Evolutionary conservation across 352 stramenopile genomes (phyloP), one percentile per base, ranked within the genome.

Genomic region (Pythium monospermum): DNA sequence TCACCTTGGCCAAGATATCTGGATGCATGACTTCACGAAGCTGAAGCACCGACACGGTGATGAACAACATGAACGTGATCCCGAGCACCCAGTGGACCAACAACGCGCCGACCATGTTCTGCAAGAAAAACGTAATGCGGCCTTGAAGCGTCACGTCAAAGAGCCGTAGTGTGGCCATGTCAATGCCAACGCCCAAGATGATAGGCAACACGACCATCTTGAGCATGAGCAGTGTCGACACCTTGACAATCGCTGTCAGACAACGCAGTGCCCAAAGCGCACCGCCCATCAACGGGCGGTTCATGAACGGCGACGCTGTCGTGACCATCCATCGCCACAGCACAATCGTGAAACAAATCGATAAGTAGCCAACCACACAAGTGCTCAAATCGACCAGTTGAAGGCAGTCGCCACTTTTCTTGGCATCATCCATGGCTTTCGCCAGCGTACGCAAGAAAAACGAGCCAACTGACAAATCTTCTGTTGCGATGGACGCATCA

Each of bases 201-300:
- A 98, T 83, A 3, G 96, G 96, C n/a, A 98, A 68, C 27, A 98
- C 62, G 37, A 98, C 83, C 96, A 99, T 99, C 79, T 99, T 99
- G 28, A 98, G 75, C 57, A 98, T 79, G 21, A 99, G 63, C 19
- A 99, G 73, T 15, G 96, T 88, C 12, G 91, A 91, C 15, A 99
- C 95, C 63, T 99, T 98, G 10, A 97, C 87, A 33, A 94, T 89
- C 11, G 84, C 84, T 7, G 76, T 88, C 31, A 94, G 46, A 36
- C 82, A 94, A 11, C 80, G 78, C 32, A 94, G 40, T 11, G 80
- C 81, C 82, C 84, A 93, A 4, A 89, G 56, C 23, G 92, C 58
- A 11, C 84, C 84, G 22, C 81, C 77, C 68, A 94, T 86, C 19
- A 94, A 53, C 23, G 80, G 84, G 18, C 80, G 80, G 37, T 91